These are phyloP conservation scores for Elasticomyces elasticus DNA, from an alignment of 495 filamentous ascomycete species.

Conservation along the genomic window DNA sequence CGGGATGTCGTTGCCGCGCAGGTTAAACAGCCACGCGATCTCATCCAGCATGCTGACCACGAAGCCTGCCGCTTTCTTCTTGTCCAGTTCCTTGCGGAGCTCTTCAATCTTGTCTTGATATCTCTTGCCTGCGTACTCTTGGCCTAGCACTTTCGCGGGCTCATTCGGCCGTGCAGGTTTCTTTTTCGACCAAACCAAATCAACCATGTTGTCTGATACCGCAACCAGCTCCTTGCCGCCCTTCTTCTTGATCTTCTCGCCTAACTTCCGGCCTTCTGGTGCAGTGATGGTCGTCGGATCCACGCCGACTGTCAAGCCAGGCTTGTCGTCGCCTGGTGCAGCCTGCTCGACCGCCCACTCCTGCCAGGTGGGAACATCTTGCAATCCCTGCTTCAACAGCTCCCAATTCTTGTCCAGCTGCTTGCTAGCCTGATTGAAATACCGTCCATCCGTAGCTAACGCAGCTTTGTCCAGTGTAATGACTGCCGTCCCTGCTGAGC, in stretches of 20 bases:
- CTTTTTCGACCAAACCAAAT: slow-evolving; percentile 70
- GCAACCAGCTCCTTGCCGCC: slow-evolving; percentile 66
- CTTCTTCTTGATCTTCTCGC: slow-evolving; percentile 78
- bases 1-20: slow-evolving; percentile 91
- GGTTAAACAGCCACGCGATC: slow-evolving; percentile 95
- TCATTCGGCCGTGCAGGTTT: slow-evolving; percentile 68
- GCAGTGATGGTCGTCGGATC: slow-evolving; percentile 84
- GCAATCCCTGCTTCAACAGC: slow-evolving; percentile 83
- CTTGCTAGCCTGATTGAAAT: slow-evolving; percentile 93
- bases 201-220: slow-evolving; percentile 72
- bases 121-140: slow-evolving; percentile 72
- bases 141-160: slow-evolving; percentile 55
- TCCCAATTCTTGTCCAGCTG: slow-evolving; percentile 90
- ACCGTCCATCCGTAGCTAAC: slow-evolving; percentile 89
- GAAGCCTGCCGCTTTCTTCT: slow-evolving; percentile 79
- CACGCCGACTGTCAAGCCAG: slow-evolving; percentile 76
- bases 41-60: slow-evolving; percentile 94
- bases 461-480: slow-evolving; percentile 80
- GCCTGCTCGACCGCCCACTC: slow-evolving; percentile 61
- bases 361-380: slow-evolving; percentile 93
- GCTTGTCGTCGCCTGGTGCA: slow-evolving; percentile 38
- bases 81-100: slow-evolving; percentile 81
- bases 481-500: slow-evolving; percentile 88
- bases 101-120: slow-evolving; percentile 77
- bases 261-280: slow-evolving; percentile 71